These are phyloP conservation scores for Colletotrichum sp. DNA, from an alignment of 2,329 filamentous ascomycete species.

Conservation along the genomic window DNA sequence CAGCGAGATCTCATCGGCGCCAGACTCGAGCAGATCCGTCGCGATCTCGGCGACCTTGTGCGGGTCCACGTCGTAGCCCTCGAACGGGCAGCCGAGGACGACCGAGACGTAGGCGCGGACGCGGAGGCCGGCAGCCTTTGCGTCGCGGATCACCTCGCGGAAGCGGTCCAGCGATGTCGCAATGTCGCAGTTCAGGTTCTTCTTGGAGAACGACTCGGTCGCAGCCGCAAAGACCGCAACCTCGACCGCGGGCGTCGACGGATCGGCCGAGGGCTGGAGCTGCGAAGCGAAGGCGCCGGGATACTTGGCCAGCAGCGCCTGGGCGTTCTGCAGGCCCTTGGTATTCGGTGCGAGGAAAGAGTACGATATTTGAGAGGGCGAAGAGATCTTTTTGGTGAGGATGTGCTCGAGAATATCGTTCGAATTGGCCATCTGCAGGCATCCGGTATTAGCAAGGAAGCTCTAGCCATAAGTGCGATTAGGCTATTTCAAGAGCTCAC, in stretches of 20 bases:
- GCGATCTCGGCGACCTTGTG: constrained; percentile 70
- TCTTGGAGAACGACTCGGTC: constrained; percentile 79
- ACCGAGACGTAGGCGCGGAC: constrained; percentile 84
- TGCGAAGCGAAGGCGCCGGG: constrained; percentile 55
- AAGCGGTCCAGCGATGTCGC: constrained; percentile 75
- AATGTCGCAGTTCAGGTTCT: constrained; percentile 84
- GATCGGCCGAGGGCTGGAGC: constrained; percentile 44
- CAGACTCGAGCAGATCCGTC: constrained; percentile 77
- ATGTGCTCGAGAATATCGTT: constrained; percentile 75
- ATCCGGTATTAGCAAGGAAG: background rate
- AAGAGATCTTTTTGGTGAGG: constrained; percentile 59
- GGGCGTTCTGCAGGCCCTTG: constrained; percentile 72
- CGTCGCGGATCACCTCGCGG: constrained; percentile 70
- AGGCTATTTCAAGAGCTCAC: constrained; percentile 40
- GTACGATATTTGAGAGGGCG: constrained; percentile 68
- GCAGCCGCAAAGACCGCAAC: constrained; percentile 83
- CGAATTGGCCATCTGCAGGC: constrained; percentile 75
- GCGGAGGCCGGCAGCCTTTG: constrained; percentile 67
- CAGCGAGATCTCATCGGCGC: constrained; percentile 88
- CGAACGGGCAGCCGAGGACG: constrained; percentile 81
- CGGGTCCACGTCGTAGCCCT: constrained; percentile 68
- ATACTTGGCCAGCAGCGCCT: constrained; percentile 54
- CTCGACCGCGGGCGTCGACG: constrained; percentile 61
- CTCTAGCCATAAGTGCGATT: background rate
- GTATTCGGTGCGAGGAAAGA: constrained; percentile 82